Base-by-base conservation (phyloP, 306 rosid species). In the Dalbergia cochinchinensis region DNA sequence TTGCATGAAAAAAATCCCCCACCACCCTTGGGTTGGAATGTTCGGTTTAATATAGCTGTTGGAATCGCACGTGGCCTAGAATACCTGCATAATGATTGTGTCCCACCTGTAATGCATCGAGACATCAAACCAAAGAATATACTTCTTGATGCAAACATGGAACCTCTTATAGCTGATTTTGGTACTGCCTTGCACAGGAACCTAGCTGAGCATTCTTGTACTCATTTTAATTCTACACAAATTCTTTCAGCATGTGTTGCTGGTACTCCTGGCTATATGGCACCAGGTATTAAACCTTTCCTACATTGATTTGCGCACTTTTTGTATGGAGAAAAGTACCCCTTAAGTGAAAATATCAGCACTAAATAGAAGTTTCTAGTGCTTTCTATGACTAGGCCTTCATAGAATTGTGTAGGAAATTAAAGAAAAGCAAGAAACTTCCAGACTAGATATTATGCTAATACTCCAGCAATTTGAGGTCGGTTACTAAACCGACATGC, bases 61-160 rank as follows among this genome's bases (percentile, higher is more conserved):
- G 95, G 97, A 80, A 82, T 84, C 59, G 95, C 97, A 45, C 92
- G 91, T 54, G 99, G 94, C 31, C 60, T 94, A 78, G 82, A 85
- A 8, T 92, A 94, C 83, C 95, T 94, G 58, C 97, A 94, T 78
- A 79, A 85, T 59, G 97, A 94, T 80, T 94, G 91, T 61, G 90
- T 35, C 86, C 62, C 97, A 83, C 67, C 88, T 58, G 89, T 94
- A 61, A 88, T 92, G 57, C 97, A 94, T 82, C 84, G 95, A 9
- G 99, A 94, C 86, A 86, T 94, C 87, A 92, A 94, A 71, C 94
- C 97, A n/a, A n/a, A n/a, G n/a, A n/a, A n/a, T n/a, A n/a, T n/a
- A n/a, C n/a, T n/a, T n/a, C n/a, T n/a, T n/a, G 97, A 92, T 79
- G 79, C 87, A 20, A 94, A 92, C 15, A 90, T 92, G 99, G 97